Base-by-base conservation (phyloP, 805 yeast species). In the Wickerhamiella nectarea region DNA sequence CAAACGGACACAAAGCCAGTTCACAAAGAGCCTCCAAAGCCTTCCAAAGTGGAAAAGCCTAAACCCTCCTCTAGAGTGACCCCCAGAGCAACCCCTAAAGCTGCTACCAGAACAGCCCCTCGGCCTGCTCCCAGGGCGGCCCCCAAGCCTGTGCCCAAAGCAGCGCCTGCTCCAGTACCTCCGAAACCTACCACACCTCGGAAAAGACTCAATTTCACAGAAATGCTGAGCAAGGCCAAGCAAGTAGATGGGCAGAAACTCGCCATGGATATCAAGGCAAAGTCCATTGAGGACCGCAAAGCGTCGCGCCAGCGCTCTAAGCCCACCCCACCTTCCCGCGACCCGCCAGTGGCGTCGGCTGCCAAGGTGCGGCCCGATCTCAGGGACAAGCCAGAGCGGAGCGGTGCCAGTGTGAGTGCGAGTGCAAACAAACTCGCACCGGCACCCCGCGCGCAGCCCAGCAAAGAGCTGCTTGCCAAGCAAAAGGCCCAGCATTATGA, bases 171-270 rank as follows among this genome's bases (percentile, higher is more conserved):
- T n/a, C 12, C 28, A 25, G 12, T n/a, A 22, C 25, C 25, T 25
- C 28, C 28, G n/a, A 4, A 11, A 25, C 28, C 28, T 25, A 3
- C 28, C 28, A 5, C 28, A n/a, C 28, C 28, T 7, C 9, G 28
- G 2, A 38, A 39, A 14, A 31, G 22, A 21, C 36, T 39, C 31
- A 39, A 39, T 14, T 80, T 78, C 55, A 70, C 69, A 44, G 82
- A 81, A 36, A 66, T 80, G 43, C 75, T 80, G 81, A 74, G 74
- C 54, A 74, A 74, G 56, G 91, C 89, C 0, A 71, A 71, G 11
- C 61, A 63, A 10, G 71, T 80, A 1, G 81, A 79, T 54, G 65
- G 68, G 21, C 68, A 56, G 48, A 68, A 65, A 55, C 64, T 64
- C 53, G 72, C 65, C 38, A 58, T 56, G 50, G 66, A 56, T 45